These are phyloP conservation scores for Tulasnella sp. DNA, from an alignment of 768 basidiomycete species.

Conservation along the genomic window DNA sequence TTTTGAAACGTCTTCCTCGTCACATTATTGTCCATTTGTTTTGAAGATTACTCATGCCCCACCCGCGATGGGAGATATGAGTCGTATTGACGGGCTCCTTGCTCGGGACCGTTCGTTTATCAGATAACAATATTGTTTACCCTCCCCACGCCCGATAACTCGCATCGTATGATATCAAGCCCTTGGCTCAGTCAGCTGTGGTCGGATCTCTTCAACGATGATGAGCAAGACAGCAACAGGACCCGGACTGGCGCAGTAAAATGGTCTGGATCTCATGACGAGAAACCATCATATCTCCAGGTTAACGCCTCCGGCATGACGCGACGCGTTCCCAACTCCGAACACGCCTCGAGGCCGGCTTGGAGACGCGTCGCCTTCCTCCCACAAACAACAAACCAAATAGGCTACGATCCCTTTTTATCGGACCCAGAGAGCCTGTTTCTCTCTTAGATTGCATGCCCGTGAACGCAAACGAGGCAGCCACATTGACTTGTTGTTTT, in stretches of 20 bases:
- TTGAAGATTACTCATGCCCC: neutral
- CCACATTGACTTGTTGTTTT: neutral
- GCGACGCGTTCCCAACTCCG: neutral
- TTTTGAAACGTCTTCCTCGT: neutral
- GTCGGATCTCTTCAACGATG: neutral
- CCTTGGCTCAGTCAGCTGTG: neutral
- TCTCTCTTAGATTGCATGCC: neutral
- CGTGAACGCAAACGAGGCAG: neutral
- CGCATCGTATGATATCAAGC: too few relatives aligned
- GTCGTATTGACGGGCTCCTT: neutral
- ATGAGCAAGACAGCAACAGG: neutral
- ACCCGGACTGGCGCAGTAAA: neutral
- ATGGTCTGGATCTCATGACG: neutral
- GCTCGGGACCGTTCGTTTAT: neutral
- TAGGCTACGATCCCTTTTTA: neutral
- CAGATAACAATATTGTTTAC: neutral
- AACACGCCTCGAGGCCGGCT: neutral
- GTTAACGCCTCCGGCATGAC: neutral
- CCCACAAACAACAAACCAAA: neutral
- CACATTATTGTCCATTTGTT: constrained; percentile 4
- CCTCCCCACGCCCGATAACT: neutral
- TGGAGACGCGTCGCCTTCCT: neutral
- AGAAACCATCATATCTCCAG: neutral
- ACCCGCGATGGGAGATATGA: neutral
- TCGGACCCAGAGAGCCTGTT: neutral